Conservation (phyloP, 352 stramenopile species). For the Saprolegnia parasitica region DNA sequence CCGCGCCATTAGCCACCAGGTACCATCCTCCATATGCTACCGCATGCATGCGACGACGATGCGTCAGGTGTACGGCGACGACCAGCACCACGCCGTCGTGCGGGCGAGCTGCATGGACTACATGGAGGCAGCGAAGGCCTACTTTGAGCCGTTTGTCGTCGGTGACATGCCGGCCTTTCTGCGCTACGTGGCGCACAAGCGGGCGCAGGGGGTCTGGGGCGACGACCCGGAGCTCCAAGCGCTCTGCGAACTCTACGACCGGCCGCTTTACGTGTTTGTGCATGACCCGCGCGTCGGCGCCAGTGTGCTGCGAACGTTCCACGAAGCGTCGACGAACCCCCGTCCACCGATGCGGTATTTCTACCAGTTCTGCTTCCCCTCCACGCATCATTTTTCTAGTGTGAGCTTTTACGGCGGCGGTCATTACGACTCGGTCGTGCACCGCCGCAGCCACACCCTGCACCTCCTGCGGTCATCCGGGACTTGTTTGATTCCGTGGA, state of each 20-base stretch:
- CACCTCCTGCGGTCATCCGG: not conserved
- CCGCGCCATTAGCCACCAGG: slow-evolving; percentile 91
- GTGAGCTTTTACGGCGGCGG: slow-evolving; percentile 89
- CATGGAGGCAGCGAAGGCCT: slow-evolving; percentile 91
- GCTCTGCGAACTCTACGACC: slow-evolving; percentile 91
- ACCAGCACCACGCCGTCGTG: slow-evolving; percentile 86
- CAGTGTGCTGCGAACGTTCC: slow-evolving; percentile 82
- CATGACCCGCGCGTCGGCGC: slow-evolving; percentile 71
- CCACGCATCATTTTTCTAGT: slow-evolving; percentile 32
- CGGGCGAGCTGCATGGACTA: slow-evolving; percentile 91
- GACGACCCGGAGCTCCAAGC: slow-evolving; percentile 95
- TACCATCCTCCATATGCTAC: not conserved
- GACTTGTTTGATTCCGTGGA: no score
- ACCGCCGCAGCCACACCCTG: slow-evolving; percentile 7
- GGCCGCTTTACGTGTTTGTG: slow-evolving; percentile 85
- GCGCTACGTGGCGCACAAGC: slow-evolving; percentile 88
- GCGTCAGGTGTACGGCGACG: slow-evolving; percentile 86
- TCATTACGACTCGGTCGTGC: slow-evolving; percentile 88
- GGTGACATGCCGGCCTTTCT: slow-evolving; percentile 85
- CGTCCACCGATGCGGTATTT: slow-evolving; percentile 64
- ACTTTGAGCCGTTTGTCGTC: slow-evolving; percentile 90
- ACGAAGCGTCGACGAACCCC: slow-evolving; percentile 55
- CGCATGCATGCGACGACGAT: not conserved
- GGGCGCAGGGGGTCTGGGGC: slow-evolving; percentile 88
- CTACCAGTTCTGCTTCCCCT: slow-evolving; percentile 4